phyloP scores from a whole-genome alignment of 2,329 filamentous ascomycete genomes.

The Chaetomiaceae sp. region DNA sequence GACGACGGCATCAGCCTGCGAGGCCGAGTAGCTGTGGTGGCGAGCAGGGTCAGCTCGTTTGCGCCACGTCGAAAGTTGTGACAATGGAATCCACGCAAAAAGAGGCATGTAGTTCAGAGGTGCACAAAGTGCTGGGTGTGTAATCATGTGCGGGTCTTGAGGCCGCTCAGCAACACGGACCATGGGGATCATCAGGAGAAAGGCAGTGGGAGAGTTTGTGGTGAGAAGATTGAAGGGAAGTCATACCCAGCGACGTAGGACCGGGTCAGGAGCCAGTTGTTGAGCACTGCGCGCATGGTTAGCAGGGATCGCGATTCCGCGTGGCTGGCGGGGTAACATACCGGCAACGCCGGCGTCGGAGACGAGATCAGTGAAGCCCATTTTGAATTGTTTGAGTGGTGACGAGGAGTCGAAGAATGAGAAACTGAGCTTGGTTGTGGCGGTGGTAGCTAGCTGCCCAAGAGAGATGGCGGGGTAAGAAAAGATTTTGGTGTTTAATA shows the following conservation, averaged over 20 bases:
- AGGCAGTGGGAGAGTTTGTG: not conserved
- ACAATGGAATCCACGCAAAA: no score
- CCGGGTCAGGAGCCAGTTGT: slow-evolving; percentile 29
- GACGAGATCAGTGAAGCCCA: slow-evolving; percentile 29
- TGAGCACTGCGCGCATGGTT: slow-evolving; percentile 22
- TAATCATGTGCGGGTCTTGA: slow-evolving; percentile 81
- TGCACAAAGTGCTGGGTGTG: slow-evolving; percentile 51
- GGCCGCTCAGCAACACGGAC: slow-evolving; percentile 82
- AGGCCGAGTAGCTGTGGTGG: slow-evolving; percentile 52
- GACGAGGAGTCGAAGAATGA: slow-evolving; percentile 6
- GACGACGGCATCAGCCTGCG: slow-evolving; percentile 92
- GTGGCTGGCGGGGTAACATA: slow-evolving; percentile 8
- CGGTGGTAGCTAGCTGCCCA: slow-evolving; percentile 11
- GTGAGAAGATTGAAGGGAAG: not conserved
- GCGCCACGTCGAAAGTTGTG: no score
- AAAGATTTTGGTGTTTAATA: slow-evolving; percentile 21
- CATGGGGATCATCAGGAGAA: slow-evolving; percentile 71
- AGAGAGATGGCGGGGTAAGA: slow-evolving; percentile 21
- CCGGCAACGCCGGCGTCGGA: slow-evolving; percentile 27
- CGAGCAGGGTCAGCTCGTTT: slow-evolving; percentile 9
- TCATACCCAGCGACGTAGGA: slow-evolving; percentile 28
- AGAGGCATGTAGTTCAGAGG: slow-evolving; percentile 61
- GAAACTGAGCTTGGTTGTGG: slow-evolving; percentile 3
- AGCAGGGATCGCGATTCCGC: not conserved
- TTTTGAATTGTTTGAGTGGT: slow-evolving; percentile 18